Percentiles rank a stretch among this genome's conserved stretches.
Conservation (phyloP, 1,284 basidiomycete genomes). For the Leccinum subrobustum region DNA sequence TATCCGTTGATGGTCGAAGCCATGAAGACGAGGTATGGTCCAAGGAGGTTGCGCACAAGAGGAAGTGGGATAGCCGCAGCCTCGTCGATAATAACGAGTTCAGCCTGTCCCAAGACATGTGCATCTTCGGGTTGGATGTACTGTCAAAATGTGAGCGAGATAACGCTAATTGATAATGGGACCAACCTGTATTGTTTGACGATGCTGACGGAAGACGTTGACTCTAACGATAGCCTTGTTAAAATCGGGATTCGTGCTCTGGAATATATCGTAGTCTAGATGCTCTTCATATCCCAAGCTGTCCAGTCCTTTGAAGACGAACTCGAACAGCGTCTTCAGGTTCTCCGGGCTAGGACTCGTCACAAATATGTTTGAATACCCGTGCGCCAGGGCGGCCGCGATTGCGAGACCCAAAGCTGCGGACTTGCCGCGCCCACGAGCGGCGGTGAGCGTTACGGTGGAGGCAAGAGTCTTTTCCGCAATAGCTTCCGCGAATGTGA, state of each 20-base stretch:
- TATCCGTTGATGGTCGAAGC: constrained; percentile 99
- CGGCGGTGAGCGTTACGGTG: constrained; percentile 93
- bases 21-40: constrained; percentile 98
- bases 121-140: constrained; percentile 98
- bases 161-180: neutral
- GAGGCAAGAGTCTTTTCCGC: constrained; percentile 91
- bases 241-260: constrained; percentile 93
- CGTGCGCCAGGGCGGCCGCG: constrained; percentile 89
- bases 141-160: constrained; percentile 37
- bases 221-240: constrained; percentile 96
- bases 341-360: constrained; percentile 98
- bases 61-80: constrained; percentile 97
- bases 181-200: constrained; percentile 89
- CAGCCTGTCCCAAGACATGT: constrained; percentile 96
- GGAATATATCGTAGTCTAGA: constrained; percentile 94
- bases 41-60: constrained; percentile 91
- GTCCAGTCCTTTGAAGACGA: constrained; percentile 97
- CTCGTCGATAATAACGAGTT: constrained; percentile 97
- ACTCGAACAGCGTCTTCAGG: constrained; percentile 96
- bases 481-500: constrained; percentile 92
- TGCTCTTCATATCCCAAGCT: constrained; percentile 96
- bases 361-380: constrained; percentile 98
- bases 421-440: constrained; percentile 95
- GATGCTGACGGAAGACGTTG: constrained; percentile 90
- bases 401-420: constrained; percentile 94